Evolutionary conservation across 768 basidiomycete species (phyloP).

Genomic region (Cantharellus cinnabarinus): DNA sequence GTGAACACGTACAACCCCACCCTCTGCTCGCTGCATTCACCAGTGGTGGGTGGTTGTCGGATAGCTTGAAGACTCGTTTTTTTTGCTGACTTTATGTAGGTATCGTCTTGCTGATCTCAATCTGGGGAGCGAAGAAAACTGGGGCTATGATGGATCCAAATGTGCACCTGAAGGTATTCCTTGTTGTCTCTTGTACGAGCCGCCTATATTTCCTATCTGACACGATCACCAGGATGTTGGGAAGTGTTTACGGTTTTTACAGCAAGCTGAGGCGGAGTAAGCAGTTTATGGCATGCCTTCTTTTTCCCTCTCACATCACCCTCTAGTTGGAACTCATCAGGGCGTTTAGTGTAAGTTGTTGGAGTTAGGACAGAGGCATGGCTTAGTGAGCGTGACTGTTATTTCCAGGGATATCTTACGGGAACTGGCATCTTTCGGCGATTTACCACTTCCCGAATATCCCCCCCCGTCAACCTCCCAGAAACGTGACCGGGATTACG

Average conservation of each 20-base stretch:
- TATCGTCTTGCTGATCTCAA: conserved; percentile 41
- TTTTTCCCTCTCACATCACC: not conserved
- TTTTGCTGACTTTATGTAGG: not conserved
- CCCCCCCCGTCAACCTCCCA: not conserved
- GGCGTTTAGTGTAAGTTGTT: conserved; percentile 5
- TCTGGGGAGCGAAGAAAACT: conserved; percentile 38
- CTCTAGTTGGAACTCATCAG: conserved; percentile 7
- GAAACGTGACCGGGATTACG: not conserved
- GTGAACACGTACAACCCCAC: conserved; percentile 14
- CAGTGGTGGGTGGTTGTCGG: conserved; percentile 14
- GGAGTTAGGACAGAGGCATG: not conserved
- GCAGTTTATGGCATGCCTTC: not conserved
- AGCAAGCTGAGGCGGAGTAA: conserved; percentile 18
- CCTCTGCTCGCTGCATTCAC: conserved; percentile 25
- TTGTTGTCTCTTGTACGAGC: too few relatives aligned
- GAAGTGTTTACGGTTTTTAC: conserved; percentile 34
- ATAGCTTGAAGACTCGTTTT: not conserved
- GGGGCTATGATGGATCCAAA: conserved; percentile 25
- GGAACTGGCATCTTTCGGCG: conserved; percentile 7
- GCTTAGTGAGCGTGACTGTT: not conserved
- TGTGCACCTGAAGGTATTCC: conserved; percentile 23
- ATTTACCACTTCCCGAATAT: conserved; percentile 7
- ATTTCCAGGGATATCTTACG: conserved; percentile 6
- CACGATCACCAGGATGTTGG: conserved; percentile 27
- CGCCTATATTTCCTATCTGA: not conserved